Percentiles rank a stretch among this genome's conserved stretches.
Evolutionary conservation across 139 green algal species (phyloP).

Genomic region (Ettlia oleoabundans): DNA sequence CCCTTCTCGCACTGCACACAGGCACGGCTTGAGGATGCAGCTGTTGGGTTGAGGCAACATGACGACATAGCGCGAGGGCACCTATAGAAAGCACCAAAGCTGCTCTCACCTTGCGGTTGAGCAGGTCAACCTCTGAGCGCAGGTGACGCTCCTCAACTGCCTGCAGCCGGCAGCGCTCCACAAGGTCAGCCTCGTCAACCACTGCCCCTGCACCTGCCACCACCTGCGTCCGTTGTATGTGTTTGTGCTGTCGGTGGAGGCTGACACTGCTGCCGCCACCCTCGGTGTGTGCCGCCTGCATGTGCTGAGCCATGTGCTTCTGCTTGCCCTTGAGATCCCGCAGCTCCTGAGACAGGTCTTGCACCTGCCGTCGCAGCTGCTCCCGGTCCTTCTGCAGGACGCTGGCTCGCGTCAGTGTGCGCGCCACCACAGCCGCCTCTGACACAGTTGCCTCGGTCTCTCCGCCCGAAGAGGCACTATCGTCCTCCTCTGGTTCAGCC

Average conservation of each 20-base stretch:
- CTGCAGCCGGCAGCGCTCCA: slow-evolving; percentile 14
- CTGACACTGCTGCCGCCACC: slow-evolving; percentile 1
- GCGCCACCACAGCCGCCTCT: slow-evolving; percentile 31
- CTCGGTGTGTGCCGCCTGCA: background rate
- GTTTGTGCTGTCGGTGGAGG: background rate
- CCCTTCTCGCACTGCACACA: slow-evolving; percentile 35
- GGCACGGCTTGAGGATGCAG: no score
- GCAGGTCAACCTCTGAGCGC: slow-evolving; percentile 32
- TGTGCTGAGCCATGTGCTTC: slow-evolving; percentile 13
- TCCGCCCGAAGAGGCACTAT: slow-evolving; percentile 29
- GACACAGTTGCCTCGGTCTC: slow-evolving; percentile 28
- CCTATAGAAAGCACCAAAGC: background rate
- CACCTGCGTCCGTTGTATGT: no score
- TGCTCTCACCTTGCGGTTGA: slow-evolving; percentile 31
- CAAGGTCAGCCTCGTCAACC: background rate
- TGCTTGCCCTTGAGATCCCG: slow-evolving; percentile 33
- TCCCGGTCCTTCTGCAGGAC: slow-evolving; percentile 26
- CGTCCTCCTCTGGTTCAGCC: background rate
- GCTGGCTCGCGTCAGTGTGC: slow-evolving; percentile 20
- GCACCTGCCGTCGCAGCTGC: slow-evolving; percentile 24
- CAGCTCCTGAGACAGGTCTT: slow-evolving; percentile 18
- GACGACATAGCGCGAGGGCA: no score
- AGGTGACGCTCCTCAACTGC: slow-evolving; percentile 35
- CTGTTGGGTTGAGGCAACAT: no score
- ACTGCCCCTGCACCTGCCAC: background rate